phyloP scores from a whole-genome alignment of 1,284 basidiomycete species.

The Puccinia brachypodii region DNA sequence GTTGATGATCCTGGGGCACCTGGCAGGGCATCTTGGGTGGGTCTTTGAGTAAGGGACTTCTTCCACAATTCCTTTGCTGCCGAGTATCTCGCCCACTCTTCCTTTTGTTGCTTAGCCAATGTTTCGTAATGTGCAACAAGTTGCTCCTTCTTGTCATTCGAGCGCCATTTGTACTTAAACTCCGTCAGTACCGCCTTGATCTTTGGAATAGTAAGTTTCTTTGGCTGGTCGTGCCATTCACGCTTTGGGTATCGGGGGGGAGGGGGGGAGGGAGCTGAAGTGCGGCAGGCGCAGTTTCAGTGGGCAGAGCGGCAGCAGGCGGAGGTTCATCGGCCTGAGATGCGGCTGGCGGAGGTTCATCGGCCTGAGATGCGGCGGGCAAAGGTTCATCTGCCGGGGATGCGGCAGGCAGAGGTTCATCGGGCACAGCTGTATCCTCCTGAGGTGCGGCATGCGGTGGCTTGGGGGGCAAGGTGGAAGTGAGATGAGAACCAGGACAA shows the following conservation, averaged over 20 bases:
- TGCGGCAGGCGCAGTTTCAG: not conserved
- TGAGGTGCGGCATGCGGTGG: no score
- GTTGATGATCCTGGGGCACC: not conserved
- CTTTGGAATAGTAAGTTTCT: not conserved
- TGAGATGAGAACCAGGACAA: no score
- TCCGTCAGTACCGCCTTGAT: not conserved
- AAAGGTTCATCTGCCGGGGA: not conserved
- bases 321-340: not conserved
- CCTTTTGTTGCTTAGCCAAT: not conserved
- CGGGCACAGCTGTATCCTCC: no score
- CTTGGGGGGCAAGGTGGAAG: not conserved
- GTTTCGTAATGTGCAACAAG: not conserved
- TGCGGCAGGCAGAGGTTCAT: not conserved
- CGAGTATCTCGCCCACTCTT: not conserved
- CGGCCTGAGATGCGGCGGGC: not conserved
- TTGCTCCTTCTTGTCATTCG: not conserved
- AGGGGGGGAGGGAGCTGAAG: not conserved
- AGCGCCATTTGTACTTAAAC: not conserved
- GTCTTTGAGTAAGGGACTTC: not conserved
- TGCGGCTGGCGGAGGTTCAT: not conserved
- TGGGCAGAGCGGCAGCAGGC: not conserved
- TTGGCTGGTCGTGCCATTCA: not conserved
- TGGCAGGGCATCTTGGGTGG: not conserved
- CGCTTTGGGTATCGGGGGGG: not conserved
- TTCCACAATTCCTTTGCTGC: not conserved